Evolutionary conservation across 2,329 filamentous ascomycete species (phyloP).

Genomic region (Tolypocladium endophyticum): DNA sequence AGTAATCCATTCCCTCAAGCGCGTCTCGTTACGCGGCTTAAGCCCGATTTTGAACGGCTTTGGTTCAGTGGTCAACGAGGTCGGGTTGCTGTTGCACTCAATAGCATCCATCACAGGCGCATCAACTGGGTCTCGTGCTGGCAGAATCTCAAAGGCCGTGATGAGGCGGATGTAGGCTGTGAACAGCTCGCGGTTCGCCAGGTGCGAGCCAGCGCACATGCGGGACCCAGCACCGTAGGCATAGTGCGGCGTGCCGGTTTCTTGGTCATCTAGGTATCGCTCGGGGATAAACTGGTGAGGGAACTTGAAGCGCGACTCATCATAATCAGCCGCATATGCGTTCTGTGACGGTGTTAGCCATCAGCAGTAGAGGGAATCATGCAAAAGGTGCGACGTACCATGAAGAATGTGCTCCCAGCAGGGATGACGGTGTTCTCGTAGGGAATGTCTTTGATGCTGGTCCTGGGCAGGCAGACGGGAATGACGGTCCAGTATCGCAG

Average conservation of each 20-base stretch:
- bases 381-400: constrained; percentile 32
- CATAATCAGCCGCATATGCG: constrained; percentile 66
- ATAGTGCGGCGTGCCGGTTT: constrained; percentile 48
- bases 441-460: constrained; percentile 60
- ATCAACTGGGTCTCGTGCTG: constrained; percentile 33
- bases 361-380: not conserved
- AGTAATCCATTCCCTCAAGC: constrained; percentile 40
- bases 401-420: constrained; percentile 68
- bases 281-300: constrained; percentile 58
- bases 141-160: constrained; percentile 44
- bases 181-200: constrained; percentile 54
- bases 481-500: constrained; percentile 73
- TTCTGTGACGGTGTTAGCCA: constrained; percentile 33
- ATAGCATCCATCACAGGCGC: constrained; percentile 44
- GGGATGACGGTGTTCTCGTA: constrained; percentile 60
- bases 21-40: constrained; percentile 31
- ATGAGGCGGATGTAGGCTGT: constrained; percentile 49
- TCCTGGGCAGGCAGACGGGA: constrained; percentile 65
- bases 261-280: constrained; percentile 50
- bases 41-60: constrained; percentile 53
- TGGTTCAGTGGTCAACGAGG: constrained; percentile 49
- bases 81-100: constrained; percentile 45
- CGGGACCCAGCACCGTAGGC: constrained; percentile 52
- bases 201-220: constrained; percentile 53
- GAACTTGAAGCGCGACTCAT: constrained; percentile 54